phyloP scores from a whole-genome alignment of 441 rosid genomes.

The Raphanus hybrid region DNA sequence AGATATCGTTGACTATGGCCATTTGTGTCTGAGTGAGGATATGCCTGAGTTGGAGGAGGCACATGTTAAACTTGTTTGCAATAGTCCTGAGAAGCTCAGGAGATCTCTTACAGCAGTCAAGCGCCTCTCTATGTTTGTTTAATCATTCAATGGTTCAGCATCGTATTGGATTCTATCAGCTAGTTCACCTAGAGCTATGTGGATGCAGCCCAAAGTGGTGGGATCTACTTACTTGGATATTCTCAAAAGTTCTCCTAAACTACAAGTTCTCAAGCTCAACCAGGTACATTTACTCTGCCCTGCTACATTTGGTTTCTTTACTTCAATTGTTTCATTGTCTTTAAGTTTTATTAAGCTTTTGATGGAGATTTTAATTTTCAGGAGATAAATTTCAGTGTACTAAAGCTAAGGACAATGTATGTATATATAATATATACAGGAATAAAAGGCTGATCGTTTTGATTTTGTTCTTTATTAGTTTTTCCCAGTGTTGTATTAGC shows the following conservation, averaged over 20 bases:
- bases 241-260: slow-evolving; percentile 5
- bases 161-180: not conserved
- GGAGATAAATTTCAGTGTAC: too few relatives aligned
- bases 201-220: slow-evolving; percentile 6
- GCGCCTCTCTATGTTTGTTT: not conserved
- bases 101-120: slow-evolving; percentile 7
- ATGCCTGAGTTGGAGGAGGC: slow-evolving; percentile 4
- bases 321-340: not conserved
- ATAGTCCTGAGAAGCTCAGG: slow-evolving; percentile 1
- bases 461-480: not conserved
- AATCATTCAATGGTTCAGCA: not conserved
- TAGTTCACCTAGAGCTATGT: not conserved
- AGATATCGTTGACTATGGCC: not conserved
- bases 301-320: not conserved
- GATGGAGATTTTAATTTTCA: too few relatives aligned
- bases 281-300: not conserved
- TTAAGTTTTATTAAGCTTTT: not conserved
- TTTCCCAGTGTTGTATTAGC: not conserved
- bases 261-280: slow-evolving; percentile 6
- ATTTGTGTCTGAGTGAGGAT: not conserved
- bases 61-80: not conserved
- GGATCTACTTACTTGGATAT: slow-evolving; percentile 7
- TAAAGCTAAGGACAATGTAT: not conserved
- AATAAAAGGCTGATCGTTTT: not conserved
- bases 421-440: not conserved